Conservation (phyloP, 163 green algal species). For the Volvox carteri region DNA sequence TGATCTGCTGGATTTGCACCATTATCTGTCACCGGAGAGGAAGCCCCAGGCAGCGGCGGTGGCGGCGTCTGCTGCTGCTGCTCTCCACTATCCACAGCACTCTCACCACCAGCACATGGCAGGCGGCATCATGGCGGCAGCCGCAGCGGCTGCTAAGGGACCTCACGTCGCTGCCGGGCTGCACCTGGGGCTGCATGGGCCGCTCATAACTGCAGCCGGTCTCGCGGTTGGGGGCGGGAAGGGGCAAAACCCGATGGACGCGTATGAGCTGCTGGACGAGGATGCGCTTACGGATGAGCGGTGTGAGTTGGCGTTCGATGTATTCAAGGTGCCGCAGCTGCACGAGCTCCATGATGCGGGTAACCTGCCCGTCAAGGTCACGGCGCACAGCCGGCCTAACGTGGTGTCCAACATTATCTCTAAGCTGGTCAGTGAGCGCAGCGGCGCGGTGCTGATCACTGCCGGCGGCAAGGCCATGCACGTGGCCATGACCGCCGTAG, state of each 20-base stretch:
- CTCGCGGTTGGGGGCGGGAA: constrained; percentile 1
- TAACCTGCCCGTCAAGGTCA: constrained; percentile 68
- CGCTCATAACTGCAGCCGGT: constrained; percentile 7
- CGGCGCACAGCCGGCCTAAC: constrained; percentile 63
- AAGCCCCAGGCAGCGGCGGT: no score
- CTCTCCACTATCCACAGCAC: background rate
- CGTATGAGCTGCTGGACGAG: constrained; percentile 52
- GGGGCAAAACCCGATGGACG: constrained; percentile 15
- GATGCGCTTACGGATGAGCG: constrained; percentile 42
- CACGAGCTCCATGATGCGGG: constrained; percentile 36
- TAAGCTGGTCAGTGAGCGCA: constrained; percentile 65
- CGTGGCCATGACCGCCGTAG: constrained; percentile 66
- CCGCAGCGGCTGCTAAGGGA: background rate
- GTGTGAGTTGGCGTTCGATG: constrained; percentile 66
- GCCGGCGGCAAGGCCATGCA: constrained; percentile 67
- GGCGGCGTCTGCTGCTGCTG: background rate
- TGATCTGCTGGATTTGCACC: constrained; percentile 40
- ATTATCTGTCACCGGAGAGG: constrained; percentile 31
- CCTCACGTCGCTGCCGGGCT: background rate
- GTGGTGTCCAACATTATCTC: constrained; percentile 69
- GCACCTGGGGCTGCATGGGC: background rate
- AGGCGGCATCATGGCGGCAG: constrained; percentile 11
- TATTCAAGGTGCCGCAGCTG: constrained; percentile 66
- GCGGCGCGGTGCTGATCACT: constrained; percentile 59
- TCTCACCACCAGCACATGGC: constrained; percentile 1